Conservation (phyloP, 805 yeast species). For the Phaffomyces antillensis region DNA sequence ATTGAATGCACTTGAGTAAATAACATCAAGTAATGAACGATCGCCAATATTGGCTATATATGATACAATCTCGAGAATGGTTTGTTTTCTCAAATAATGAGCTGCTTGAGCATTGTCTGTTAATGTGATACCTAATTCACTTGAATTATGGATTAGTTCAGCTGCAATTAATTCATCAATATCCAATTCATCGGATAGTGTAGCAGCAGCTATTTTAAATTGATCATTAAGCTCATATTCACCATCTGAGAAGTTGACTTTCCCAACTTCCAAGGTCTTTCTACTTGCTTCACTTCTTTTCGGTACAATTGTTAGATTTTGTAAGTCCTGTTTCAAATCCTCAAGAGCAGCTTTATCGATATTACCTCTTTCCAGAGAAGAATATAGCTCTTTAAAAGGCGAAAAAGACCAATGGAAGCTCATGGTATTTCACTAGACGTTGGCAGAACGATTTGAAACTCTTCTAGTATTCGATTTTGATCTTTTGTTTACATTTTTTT, state of each 20-base stretch:
- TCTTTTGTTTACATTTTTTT: slow-evolving; percentile 8
- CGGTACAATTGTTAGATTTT: slow-evolving; percentile 34
- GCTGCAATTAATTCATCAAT: slow-evolving; percentile 76
- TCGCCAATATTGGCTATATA: slow-evolving; percentile 27
- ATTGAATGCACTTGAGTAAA: slow-evolving; percentile 25
- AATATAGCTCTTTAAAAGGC: slow-evolving; percentile 15
- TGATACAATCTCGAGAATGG: slow-evolving; percentile 59
- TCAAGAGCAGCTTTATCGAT: slow-evolving; percentile 10
- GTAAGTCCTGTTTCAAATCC: slow-evolving; percentile 39
- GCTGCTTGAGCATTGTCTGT: slow-evolving; percentile 60
- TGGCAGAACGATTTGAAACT: background rate
- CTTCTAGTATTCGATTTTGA: background rate
- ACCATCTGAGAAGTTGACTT: slow-evolving; percentile 44
- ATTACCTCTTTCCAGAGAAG: slow-evolving; percentile 11
- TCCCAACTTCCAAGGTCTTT: slow-evolving; percentile 37
- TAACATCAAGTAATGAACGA: slow-evolving; percentile 20
- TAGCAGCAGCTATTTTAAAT: slow-evolving; percentile 53
- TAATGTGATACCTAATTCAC: slow-evolving; percentile 37
- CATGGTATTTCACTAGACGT: slow-evolving; percentile 5
- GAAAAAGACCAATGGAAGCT: slow-evolving; percentile 16
- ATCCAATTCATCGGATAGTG: slow-evolving; percentile 56
- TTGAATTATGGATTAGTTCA: slow-evolving; percentile 51
- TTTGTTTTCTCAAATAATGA: slow-evolving; percentile 63
- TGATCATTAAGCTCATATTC: slow-evolving; percentile 56
- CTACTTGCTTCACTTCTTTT: slow-evolving; percentile 41